Evolutionary conservation across 140 eudicot species (phyloP).

Genomic region (Anethum foeniculum): DNA sequence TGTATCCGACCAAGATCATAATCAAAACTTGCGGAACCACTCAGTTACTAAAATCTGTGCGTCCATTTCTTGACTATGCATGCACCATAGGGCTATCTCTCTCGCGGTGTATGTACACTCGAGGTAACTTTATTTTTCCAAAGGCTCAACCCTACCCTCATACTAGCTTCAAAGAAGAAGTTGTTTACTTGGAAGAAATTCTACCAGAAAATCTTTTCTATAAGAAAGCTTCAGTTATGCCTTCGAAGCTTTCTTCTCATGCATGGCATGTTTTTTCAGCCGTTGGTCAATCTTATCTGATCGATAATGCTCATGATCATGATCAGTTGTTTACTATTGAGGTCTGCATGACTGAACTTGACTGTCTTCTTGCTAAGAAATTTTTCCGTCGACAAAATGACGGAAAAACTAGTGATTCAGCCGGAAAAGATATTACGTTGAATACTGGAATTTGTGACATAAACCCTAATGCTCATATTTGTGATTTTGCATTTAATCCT

Average conservation of each 20-base stretch:
- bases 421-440: conserved; percentile 69
- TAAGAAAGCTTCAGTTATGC: conserved; percentile 59
- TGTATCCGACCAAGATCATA: conserved; percentile 68
- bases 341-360: conserved; percentile 87
- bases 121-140: conserved; percentile 83
- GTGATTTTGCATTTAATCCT: conserved; percentile 81
- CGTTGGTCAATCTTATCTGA: conserved; percentile 21
- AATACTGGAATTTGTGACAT: conserved; percentile 50
- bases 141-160: conserved; percentile 70
- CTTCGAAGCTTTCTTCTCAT: conserved; percentile 48
- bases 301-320: neutral
- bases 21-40: conserved; percentile 94
- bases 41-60: conserved; percentile 64
- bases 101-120: conserved; percentile 46
- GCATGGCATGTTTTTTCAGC: conserved; percentile 90
- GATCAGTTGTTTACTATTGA: conserved; percentile 42
- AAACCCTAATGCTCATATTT: conserved; percentile 45
- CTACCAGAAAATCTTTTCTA: conserved; percentile 36
- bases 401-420: conserved; percentile 48
- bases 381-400: conserved; percentile 63
- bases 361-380: conserved; percentile 56
- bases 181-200: conserved; percentile 37
- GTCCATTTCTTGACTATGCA: conserved; percentile 47
- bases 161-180: conserved; percentile 61
- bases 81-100: conserved; percentile 31